Conservation (phyloP, 208 protist genomes). For the Spongospora subterranea region DNA sequence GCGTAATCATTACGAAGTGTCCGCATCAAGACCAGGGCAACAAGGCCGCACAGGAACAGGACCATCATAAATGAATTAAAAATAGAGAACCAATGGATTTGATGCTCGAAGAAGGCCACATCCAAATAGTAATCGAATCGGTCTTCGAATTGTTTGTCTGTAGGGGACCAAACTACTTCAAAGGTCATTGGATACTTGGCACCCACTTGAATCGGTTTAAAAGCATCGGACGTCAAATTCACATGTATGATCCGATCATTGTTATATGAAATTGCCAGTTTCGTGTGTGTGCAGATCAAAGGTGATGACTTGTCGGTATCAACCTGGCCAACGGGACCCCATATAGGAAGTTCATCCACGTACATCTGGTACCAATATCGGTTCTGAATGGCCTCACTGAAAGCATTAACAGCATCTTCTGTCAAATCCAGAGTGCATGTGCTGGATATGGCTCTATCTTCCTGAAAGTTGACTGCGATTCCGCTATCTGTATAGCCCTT, state of each 20-base stretch:
- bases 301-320: slow-evolving; percentile 57
- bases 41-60: slow-evolving; percentile 56
- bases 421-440: neutral
- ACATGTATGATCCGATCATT: slow-evolving; percentile 76
- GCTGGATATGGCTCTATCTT: neutral
- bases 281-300: slow-evolving; percentile 85
- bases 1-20: slow-evolving; percentile 60
- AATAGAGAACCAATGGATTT: slow-evolving; percentile 92
- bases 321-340: slow-evolving; percentile 78
- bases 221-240: slow-evolving; percentile 78
- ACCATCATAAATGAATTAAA: slow-evolving; percentile 71
- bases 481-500: neutral
- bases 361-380: slow-evolving; percentile 78
- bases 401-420: slow-evolving; percentile 67
- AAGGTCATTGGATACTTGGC: slow-evolving; percentile 77
- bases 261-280: slow-evolving; percentile 84
- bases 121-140: slow-evolving; percentile 87
- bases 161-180: slow-evolving; percentile 55
- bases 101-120: slow-evolving; percentile 84
- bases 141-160: slow-evolving; percentile 75
- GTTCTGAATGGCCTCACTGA: slow-evolving; percentile 78
- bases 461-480: slow-evolving; percentile 27
- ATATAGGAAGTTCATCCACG: slow-evolving; percentile 81
- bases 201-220: slow-evolving; percentile 63
- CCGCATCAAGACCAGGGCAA: slow-evolving; percentile 59